These are phyloP conservation scores for Ampelocalamus luodianensis DNA, from an alignment of 176 grass and related monocot genomes.

Conservation along the genomic window DNA sequence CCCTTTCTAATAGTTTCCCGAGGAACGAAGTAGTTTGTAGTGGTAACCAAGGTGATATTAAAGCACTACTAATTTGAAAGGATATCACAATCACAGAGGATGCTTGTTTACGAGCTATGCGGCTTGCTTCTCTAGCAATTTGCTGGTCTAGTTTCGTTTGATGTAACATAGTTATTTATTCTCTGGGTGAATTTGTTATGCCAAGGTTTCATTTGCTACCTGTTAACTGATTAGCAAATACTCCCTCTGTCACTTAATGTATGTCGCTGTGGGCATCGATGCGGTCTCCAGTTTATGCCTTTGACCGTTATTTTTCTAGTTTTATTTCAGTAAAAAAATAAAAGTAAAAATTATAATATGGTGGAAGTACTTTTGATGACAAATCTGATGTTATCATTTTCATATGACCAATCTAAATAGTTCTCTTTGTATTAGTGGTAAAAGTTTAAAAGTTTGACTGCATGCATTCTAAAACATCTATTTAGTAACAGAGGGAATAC, in stretches of 20 bases:
- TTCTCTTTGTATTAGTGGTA: background rate
- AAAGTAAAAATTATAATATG: background rate
- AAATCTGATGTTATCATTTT: constrained; percentile 14
- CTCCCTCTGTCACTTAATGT: background rate
- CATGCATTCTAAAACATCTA: background rate
- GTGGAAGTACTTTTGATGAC: background rate
- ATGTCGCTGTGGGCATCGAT: background rate
- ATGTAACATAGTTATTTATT: background rate
- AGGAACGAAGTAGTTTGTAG: background rate
- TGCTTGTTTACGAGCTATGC: constrained; percentile 11
- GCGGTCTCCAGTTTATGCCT: background rate
- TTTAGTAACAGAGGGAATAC: background rate
- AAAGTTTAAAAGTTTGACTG: constrained; percentile 5
- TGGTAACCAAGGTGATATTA: constrained; percentile 20
- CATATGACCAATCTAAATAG: constrained; percentile 8
- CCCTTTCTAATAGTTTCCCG: background rate
- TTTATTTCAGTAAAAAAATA: background rate
- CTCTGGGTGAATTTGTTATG: background rate
- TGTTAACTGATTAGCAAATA: constrained; percentile 16
- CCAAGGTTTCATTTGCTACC: constrained; percentile 22
- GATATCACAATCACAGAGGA: background rate
- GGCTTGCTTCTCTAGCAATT: constrained; percentile 23
- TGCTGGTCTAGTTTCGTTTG: background rate
- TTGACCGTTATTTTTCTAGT: background rate
- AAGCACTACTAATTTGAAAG: background rate